Percentiles rank a stretch among this genome's conserved stretches.
These are phyloP conservation scores for Capillidium heterosporum DNA, from an alignment of 371 early-diverging fungal genomes.

Conservation along the genomic window DNA sequence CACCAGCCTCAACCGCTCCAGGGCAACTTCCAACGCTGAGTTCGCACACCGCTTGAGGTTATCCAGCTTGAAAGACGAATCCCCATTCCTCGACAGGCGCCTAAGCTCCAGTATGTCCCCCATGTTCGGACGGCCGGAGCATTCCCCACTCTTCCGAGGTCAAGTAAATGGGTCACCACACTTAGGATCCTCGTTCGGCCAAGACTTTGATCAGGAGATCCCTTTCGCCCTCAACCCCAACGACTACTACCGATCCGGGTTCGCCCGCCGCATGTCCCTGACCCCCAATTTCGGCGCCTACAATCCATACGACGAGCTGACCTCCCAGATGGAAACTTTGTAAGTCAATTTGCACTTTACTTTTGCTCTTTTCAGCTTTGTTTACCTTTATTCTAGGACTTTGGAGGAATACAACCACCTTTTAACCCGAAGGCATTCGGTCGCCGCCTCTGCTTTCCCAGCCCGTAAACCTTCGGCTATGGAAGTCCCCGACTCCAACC, in stretches of 20 bases:
- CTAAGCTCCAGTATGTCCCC: neutral
- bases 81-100: neutral
- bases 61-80: neutral
- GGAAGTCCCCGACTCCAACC: neutral
- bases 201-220: neutral
- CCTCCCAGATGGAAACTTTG: neutral
- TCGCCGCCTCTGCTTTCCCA: constrained; percentile 19
- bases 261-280: constrained; percentile 1
- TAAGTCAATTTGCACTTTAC: constrained; percentile 3
- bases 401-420: constrained; percentile 10
- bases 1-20: neutral
- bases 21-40: neutral
- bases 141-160: neutral
- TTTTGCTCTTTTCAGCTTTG: neutral
- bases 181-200: neutral
- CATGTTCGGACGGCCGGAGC: neutral
- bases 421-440: constrained; percentile 21
- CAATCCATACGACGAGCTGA: neutral
- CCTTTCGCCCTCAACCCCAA: neutral
- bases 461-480: neutral
- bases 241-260: neutral
- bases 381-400: constrained; percentile 3
- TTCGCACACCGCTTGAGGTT: neutral
- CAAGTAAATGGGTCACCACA: neutral
- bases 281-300: neutral